These are phyloP conservation scores for Mortierella alpina DNA, from an alignment of 192 early-diverging fungal genomes.

Conservation along the genomic window DNA sequence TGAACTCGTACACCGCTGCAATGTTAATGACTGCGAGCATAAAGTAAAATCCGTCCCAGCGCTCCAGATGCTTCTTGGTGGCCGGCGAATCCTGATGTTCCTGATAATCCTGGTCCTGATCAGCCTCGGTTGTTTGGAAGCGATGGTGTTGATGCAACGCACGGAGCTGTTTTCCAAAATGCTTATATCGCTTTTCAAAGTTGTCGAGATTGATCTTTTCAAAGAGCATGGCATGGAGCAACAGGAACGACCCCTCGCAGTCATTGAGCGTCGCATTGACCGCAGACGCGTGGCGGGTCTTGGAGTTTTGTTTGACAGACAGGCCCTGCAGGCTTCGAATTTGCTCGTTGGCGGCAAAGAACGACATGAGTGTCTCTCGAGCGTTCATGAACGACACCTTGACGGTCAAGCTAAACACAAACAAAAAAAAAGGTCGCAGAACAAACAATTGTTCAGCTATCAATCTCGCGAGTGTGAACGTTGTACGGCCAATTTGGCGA, in stretches of 20 bases:
- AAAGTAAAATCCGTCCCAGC: slow-evolving; percentile 60
- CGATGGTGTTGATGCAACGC: neutral
- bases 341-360: slow-evolving; percentile 62
- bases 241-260: slow-evolving; percentile 52
- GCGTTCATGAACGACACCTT: slow-evolving; percentile 62
- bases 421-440: neutral
- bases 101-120: neutral
- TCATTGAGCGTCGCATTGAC: slow-evolving; percentile 23
- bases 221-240: slow-evolving; percentile 69
- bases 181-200: slow-evolving; percentile 51
- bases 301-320: slow-evolving; percentile 29
- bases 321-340: slow-evolving; percentile 28
- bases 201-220: slow-evolving; percentile 67
- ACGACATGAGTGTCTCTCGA: slow-evolving; percentile 59
- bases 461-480: neutral
- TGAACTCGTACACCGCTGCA: slow-evolving; percentile 61
- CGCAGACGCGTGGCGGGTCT: slow-evolving; percentile 16
- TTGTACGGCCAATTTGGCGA: neutral
- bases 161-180: slow-evolving; percentile 36
- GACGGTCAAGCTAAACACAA: slow-evolving; percentile 57
- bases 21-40: slow-evolving; percentile 58
- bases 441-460: neutral
- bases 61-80: neutral
- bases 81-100: neutral
- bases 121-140: too few relatives aligned